These are phyloP conservation scores for Mucor velutinosus DNA, from an alignment of 371 early-diverging fungal genomes.

Conservation along the genomic window DNA sequence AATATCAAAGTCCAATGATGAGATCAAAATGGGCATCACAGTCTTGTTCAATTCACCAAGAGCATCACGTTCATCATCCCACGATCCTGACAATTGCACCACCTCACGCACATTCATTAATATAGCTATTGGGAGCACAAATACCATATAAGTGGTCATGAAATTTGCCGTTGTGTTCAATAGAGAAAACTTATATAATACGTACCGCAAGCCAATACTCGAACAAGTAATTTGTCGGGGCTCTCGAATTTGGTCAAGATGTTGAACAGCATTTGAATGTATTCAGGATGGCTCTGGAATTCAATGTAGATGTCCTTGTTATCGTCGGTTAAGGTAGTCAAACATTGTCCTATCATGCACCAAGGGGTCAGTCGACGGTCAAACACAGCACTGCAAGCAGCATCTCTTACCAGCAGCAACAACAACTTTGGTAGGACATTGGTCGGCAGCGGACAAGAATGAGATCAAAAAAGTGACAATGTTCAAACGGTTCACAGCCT, in stretches of 20 bases:
- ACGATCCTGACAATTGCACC: slow-evolving; percentile 29
- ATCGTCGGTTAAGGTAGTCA: slow-evolving; percentile 83
- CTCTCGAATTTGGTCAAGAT: slow-evolving; percentile 46
- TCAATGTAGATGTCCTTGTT: slow-evolving; percentile 65
- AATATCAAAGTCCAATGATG: slow-evolving; percentile 62
- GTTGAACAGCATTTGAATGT: slow-evolving; percentile 51
- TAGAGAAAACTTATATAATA: background rate
- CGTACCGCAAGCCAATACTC: slow-evolving; percentile 60
- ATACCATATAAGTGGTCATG: background rate
- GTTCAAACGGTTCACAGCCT: slow-evolving; percentile 66
- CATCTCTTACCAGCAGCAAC: slow-evolving; percentile 62
- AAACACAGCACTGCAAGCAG: background rate
- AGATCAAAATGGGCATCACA: slow-evolving; percentile 54
- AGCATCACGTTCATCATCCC: slow-evolving; percentile 44
- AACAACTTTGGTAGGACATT: slow-evolving; percentile 64
- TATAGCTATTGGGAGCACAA: slow-evolving; percentile 29
- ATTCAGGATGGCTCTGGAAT: slow-evolving; percentile 64
- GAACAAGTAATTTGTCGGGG: slow-evolving; percentile 47
- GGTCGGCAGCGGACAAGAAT: slow-evolving; percentile 63
- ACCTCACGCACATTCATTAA: slow-evolving; percentile 49
- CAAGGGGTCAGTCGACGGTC: background rate
- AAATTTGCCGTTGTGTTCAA: background rate
- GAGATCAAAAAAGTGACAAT: slow-evolving; percentile 68
- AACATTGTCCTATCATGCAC: slow-evolving; percentile 67
- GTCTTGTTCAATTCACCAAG: slow-evolving; percentile 49